Evolutionary conservation across 176 grass and related monocot species (phyloP).

Genomic region (Aegilops sharonensis): DNA sequence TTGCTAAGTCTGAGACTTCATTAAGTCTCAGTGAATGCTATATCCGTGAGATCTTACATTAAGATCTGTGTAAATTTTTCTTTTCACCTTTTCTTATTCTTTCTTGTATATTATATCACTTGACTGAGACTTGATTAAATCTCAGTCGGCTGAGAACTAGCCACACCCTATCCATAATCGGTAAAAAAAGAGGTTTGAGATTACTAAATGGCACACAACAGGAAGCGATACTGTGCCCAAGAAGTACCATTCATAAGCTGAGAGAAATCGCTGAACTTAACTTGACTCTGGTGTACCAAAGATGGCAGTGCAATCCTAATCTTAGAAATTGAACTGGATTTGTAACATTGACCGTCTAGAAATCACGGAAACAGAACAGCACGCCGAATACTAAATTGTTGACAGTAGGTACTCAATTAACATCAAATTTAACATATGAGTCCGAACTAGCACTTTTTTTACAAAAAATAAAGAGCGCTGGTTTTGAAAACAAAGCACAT

Average conservation of each 20-base stretch:
- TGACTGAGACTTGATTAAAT: too few relatives aligned
- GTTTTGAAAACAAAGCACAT: too few relatives aligned
- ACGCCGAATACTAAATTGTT: neutral
- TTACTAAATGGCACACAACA: neutral
- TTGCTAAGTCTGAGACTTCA: too few relatives aligned
- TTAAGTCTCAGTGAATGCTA: too few relatives aligned
- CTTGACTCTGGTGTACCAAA: neutral
- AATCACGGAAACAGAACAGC: neutral
- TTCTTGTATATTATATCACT: too few relatives aligned
- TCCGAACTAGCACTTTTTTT: too few relatives aligned
- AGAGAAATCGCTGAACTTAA: neutral
- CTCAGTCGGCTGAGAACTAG: too few relatives aligned
- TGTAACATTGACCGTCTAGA: neutral
- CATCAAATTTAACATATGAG: neutral
- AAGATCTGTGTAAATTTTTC: too few relatives aligned
- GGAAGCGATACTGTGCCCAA: neutral
- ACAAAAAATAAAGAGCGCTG: too few relatives aligned
- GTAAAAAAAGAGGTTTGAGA: neutral
- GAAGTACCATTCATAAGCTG: neutral
- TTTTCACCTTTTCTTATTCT: too few relatives aligned
- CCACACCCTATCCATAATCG: neutral
- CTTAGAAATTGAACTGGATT: neutral
- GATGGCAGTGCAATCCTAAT: conserved; percentile 7
- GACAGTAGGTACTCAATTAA: neutral
- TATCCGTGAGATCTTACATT: too few relatives aligned